Evolutionary conservation across 768 basidiomycete genomes (phyloP).

Genomic region (Psilocybe cubensis): DNA sequence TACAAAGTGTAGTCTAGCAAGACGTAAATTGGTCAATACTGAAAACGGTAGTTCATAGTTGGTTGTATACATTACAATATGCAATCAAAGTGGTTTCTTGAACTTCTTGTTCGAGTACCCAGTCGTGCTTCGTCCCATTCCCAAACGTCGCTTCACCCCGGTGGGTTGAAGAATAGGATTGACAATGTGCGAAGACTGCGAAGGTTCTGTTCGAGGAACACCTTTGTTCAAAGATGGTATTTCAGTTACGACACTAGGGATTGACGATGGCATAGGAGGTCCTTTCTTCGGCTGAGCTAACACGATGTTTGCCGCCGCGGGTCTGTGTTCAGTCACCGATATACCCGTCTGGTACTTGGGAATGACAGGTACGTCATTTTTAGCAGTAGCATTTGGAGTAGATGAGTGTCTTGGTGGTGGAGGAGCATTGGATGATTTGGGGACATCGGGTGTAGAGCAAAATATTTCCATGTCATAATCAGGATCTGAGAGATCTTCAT

Average conservation of each 20-base stretch:
- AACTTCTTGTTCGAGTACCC: conserved; percentile 75
- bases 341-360: conserved; percentile 12
- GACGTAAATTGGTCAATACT: neutral
- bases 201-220: conserved; percentile 11
- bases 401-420: neutral
- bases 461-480: neutral
- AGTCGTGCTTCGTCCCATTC: conserved; percentile 55
- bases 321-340: conserved; percentile 1
- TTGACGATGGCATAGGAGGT: neutral
- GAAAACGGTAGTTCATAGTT: neutral
- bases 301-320: conserved; percentile 8
- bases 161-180: conserved; percentile 10
- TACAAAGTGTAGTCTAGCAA: neutral
- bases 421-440: neutral
- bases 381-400: neutral
- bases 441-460: neutral
- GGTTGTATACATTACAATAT: neutral
- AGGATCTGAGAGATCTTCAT: neutral
- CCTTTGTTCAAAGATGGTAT: conserved; percentile 14
- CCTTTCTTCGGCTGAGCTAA: conserved; percentile 14
- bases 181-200: conserved; percentile 3
- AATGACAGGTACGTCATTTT: neutral
- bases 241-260: conserved; percentile 14
- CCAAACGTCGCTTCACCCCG: conserved; percentile 59
- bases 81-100: conserved; percentile 50